These are phyloP conservation scores for Beauveria rudraprayagi DNA, from an alignment of 2,329 filamentous ascomycete species.

Conservation along the genomic window DNA sequence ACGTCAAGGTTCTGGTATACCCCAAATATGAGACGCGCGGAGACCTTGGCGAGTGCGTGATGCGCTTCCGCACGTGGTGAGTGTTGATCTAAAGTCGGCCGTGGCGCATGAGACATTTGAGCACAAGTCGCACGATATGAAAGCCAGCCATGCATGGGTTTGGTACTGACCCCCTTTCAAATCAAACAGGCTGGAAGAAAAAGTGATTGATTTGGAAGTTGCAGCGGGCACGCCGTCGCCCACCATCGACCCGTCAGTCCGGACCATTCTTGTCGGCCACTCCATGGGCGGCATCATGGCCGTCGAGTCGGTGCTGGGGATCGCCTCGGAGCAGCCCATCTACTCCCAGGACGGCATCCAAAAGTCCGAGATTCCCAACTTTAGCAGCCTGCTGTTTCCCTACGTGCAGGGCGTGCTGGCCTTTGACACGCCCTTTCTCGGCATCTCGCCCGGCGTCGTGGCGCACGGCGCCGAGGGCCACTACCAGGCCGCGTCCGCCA, in stretches of 20 bases:
- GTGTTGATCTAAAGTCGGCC: slow-evolving; percentile 19
- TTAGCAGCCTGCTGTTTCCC: slow-evolving; percentile 77
- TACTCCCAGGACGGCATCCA: slow-evolving; percentile 36
- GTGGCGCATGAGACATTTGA: too few relatives aligned
- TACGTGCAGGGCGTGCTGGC: slow-evolving; percentile 84
- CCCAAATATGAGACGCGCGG: slow-evolving; percentile 77
- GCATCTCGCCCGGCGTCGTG: slow-evolving; percentile 74
- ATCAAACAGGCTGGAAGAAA: slow-evolving; percentile 65
- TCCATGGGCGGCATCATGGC: slow-evolving; percentile 93
- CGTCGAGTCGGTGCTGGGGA: slow-evolving; percentile 73
- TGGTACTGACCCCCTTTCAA: too few relatives aligned
- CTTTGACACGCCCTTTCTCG: slow-evolving; percentile 89
- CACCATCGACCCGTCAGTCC: slow-evolving; percentile 77
- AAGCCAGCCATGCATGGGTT: too few relatives aligned
- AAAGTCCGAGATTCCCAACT: slow-evolving; percentile 26
- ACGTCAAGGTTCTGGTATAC: slow-evolving; percentile 63
- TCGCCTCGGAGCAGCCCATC: slow-evolving; percentile 51
- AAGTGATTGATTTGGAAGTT: slow-evolving; percentile 91
- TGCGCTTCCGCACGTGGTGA: slow-evolving; percentile 67
- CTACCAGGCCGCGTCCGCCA: slow-evolving; percentile 64
- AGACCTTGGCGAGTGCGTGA: slow-evolving; percentile 63
- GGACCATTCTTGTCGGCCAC: slow-evolving; percentile 75
- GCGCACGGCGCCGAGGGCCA: slow-evolving; percentile 81
- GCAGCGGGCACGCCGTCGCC: slow-evolving; percentile 70
- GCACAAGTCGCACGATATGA: too few relatives aligned